Evolutionary conservation across 1,284 basidiomycete species (phyloP).

Genomic region (Moesziomyces sp.): DNA sequence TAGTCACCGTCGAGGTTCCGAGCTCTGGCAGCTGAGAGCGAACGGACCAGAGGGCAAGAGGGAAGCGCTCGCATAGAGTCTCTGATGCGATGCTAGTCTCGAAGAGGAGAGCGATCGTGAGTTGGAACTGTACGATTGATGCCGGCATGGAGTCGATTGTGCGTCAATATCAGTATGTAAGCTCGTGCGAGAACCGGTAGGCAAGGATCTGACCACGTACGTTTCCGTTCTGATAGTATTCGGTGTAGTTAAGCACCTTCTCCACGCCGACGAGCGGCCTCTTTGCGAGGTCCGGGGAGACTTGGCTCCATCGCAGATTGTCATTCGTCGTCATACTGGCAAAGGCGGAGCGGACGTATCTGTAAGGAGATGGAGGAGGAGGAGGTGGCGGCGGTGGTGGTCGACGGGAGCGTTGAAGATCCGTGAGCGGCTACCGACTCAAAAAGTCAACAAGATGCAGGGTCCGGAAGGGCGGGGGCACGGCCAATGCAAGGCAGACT

Average conservation of each 20-base stretch:
- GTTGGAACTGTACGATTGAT: conserved; percentile 10
- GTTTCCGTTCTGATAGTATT: conserved; percentile 34
- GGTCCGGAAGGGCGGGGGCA: too few relatives aligned
- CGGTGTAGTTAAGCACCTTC: conserved; percentile 35
- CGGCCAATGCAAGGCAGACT: too few relatives aligned
- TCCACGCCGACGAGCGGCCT: conserved; percentile 26
- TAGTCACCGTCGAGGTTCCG: conserved; percentile 8
- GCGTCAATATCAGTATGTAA: neutral
- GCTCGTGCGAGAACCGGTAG: neutral
- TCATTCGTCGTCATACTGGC: neutral
- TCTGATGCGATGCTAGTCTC: conserved; percentile 11
- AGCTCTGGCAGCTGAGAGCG: conserved; percentile 20
- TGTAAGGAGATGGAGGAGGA: neutral
- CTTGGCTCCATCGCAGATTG: conserved; percentile 12
- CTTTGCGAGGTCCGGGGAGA: conserved; percentile 9
- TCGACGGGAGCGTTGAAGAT: neutral
- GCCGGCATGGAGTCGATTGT: too few relatives aligned
- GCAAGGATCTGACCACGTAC: conserved; percentile 1
- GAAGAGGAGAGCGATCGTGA: conserved; percentile 12
- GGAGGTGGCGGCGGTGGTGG: neutral
- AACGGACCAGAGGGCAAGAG: conserved; percentile 21
- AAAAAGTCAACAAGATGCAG: too few relatives aligned
- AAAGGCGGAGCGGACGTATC: too few relatives aligned
- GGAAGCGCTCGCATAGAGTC: conserved; percentile 18
- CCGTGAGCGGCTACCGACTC: neutral